Evolutionary conservation across 2,329 filamentous ascomycete genomes (phyloP).

Genomic region (Sclerotiophoma versabilis): DNA sequence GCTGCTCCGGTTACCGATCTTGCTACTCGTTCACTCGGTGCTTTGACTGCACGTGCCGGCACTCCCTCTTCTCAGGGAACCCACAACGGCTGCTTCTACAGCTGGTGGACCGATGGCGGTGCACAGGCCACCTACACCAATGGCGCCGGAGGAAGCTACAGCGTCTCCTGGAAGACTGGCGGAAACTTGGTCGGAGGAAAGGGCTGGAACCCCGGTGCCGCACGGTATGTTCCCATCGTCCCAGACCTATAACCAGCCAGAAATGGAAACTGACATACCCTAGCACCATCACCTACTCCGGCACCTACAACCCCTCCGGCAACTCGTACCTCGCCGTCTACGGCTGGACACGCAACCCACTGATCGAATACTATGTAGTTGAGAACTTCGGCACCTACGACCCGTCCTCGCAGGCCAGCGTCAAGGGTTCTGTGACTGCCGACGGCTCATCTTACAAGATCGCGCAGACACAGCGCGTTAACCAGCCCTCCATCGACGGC

Average conservation of each 20-base stretch:
- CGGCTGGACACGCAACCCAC: slow-evolving; percentile 62
- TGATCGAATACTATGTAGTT: slow-evolving; percentile 62
- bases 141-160: slow-evolving; percentile 59
- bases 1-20: slow-evolving; percentile 44
- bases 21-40: slow-evolving; percentile 45
- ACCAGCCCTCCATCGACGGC: slow-evolving; percentile 59
- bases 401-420: slow-evolving; percentile 54
- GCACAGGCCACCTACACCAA: slow-evolving; percentile 63
- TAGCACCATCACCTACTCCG: slow-evolving; percentile 46
- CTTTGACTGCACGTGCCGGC: slow-evolving; percentile 42
- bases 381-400: slow-evolving; percentile 63
- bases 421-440: slow-evolving; percentile 41
- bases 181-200: slow-evolving; percentile 66
- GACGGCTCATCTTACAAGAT: slow-evolving; percentile 46
- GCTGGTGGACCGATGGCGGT: slow-evolving; percentile 65
- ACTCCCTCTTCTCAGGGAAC: slow-evolving; percentile 60
- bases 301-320: slow-evolving; percentile 43
- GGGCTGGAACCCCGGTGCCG: slow-evolving; percentile 63
- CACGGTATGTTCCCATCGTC: slow-evolving; percentile 52
- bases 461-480: slow-evolving; percentile 40
- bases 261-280: slow-evolving; percentile 1
- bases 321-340: slow-evolving; percentile 63
- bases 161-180: slow-evolving; percentile 58
- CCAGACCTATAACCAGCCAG: background rate
- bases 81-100: slow-evolving; percentile 67